Evolutionary conservation across 768 basidiomycete genomes (phyloP).

Genomic region (Lanmaoa pseudosensibilis): DNA sequence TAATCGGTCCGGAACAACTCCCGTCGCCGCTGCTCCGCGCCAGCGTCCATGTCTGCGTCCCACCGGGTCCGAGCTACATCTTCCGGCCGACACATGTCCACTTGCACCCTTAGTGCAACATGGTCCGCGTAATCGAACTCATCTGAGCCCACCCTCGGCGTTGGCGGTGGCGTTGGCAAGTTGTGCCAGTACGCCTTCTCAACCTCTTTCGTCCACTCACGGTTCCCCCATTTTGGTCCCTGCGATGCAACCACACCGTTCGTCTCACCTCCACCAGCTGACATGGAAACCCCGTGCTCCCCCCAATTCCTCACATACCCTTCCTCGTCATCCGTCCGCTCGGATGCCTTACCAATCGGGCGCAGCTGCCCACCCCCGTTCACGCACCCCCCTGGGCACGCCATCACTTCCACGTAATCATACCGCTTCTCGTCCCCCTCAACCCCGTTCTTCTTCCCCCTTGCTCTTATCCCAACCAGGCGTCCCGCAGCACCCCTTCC

Average conservation of each 20-base stretch:
- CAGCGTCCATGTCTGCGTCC: conserved; percentile 41
- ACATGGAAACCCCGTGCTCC: conserved; percentile 45
- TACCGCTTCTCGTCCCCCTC: conserved; percentile 50
- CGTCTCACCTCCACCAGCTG: conserved; percentile 13
- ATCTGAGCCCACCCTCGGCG: conserved; percentile 29
- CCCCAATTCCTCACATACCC: conserved; percentile 66
- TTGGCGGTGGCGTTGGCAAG: conserved; percentile 46
- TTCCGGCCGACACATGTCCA: conserved; percentile 40
- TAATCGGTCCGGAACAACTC: conserved; percentile 75
- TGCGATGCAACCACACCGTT: background rate
- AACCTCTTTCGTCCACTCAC: conserved; percentile 78
- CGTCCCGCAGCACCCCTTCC: conserved; percentile 67
- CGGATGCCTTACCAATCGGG: conserved; percentile 16
- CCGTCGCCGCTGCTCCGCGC: conserved; percentile 44
- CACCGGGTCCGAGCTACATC: conserved; percentile 34
- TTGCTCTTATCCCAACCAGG: conserved; percentile 27
- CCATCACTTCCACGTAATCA: conserved; percentile 98
- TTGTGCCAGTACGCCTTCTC: conserved; percentile 81
- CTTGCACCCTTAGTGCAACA: conserved; percentile 39
- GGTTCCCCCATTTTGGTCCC: conserved; percentile 76
- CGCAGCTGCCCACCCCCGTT: conserved; percentile 89
- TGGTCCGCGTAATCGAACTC: conserved; percentile 32
- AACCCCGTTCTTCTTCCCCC: conserved; percentile 35
- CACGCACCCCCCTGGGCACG: conserved; percentile 95
- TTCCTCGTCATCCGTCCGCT: conserved; percentile 53